phyloP scores from a whole-genome alignment of 495 filamentous ascomycete species.

The Tuber brumale region DNA sequence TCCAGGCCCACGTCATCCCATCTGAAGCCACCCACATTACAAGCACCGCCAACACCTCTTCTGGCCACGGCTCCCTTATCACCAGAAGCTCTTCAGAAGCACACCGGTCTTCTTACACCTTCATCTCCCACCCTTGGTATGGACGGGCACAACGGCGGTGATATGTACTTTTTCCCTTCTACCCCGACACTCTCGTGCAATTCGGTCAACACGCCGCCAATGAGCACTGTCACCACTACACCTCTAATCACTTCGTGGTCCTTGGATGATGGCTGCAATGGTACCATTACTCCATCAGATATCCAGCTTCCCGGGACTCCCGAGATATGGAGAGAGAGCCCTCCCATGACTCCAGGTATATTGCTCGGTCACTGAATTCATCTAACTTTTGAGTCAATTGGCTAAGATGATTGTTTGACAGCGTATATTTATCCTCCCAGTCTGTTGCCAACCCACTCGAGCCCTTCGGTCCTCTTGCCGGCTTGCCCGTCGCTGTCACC shows the following conservation, averaged over 20 bases:
- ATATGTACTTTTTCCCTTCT: conserved; percentile 70
- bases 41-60: conserved; percentile 55
- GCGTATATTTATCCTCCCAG: conserved; percentile 39
- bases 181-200: conserved; percentile 87
- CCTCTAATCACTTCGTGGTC: conserved; percentile 70
- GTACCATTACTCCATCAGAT: conserved; percentile 42
- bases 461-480: conserved; percentile 37
- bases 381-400: conserved; percentile 26
- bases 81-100: conserved; percentile 70
- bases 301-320: conserved; percentile 54
- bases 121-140: conserved; percentile 72
- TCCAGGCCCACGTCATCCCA: conserved; percentile 62
- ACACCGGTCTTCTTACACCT: conserved; percentile 63
- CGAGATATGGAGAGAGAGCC: conserved; percentile 55
- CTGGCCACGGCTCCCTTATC: conserved; percentile 52
- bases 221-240: conserved; percentile 68
- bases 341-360: conserved; percentile 90
- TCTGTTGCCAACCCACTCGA: conserved; percentile 31
- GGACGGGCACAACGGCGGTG: conserved; percentile 56
- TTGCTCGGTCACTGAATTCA: conserved; percentile 43
- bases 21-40: conserved; percentile 52
- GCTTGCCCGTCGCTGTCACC: conserved; percentile 84
- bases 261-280: conserved; percentile 73
- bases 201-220: conserved; percentile 78
- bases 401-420: conserved; percentile 26